Conservation (phyloP, 805 yeast genomes). For the Cyberlindnera saturnus region DNA sequence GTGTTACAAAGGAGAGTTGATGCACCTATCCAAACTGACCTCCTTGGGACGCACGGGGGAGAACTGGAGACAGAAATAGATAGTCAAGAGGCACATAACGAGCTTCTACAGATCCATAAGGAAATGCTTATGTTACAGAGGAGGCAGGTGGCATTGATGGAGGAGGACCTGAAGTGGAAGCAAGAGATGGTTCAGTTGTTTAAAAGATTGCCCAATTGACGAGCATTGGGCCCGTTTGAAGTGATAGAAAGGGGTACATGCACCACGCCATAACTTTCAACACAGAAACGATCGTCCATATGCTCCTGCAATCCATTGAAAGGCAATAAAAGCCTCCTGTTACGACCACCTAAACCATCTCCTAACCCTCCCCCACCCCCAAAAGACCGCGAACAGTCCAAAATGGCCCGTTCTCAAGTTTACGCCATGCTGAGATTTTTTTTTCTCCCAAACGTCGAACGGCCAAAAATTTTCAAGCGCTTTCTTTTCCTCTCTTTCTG, state of each 20-base stretch:
- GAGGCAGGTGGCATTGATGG: conserved; percentile 5
- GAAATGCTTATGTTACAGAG: conserved; percentile 3
- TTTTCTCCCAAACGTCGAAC: not conserved
- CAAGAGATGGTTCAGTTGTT: conserved; percentile 1
- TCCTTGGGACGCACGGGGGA: not conserved
- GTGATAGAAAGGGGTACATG: too few species aligned
- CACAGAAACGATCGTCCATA: too few species aligned
- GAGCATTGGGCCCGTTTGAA: too few species aligned
- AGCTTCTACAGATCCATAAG: not conserved
- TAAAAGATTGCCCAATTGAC: too few species aligned
- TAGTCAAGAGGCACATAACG: not conserved
- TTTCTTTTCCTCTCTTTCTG: conserved; percentile 1
- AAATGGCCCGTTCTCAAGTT: conserved; percentile 1
- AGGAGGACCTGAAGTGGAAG: conserved; percentile 9
- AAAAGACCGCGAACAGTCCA: not conserved
- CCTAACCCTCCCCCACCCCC: too few species aligned
- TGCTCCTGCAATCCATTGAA: too few species aligned
- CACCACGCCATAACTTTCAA: too few species aligned
- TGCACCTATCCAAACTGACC: not conserved
- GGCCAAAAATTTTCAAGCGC: conserved; percentile 4
- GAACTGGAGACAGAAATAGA: not conserved
- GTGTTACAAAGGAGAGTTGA: conserved; percentile 1
- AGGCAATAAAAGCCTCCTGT: too few species aligned
- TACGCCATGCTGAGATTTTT: conserved; percentile 2
- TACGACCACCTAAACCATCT: too few species aligned